Evolutionary conservation across 257 asterid species (phyloP).

Genomic region (Solanum arcanum): DNA sequence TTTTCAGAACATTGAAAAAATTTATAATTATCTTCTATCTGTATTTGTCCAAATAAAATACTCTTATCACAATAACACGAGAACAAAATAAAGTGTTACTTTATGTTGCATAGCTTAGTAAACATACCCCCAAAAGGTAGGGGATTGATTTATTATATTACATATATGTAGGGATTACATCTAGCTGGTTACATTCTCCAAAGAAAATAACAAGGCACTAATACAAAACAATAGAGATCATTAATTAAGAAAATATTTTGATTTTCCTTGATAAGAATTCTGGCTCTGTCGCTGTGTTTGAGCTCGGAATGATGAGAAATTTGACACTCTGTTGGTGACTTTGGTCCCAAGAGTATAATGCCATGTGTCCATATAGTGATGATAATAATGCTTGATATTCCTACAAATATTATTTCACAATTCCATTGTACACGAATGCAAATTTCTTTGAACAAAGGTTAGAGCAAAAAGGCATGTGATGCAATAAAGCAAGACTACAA

Average conservation of each 20-base stretch:
- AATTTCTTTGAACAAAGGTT: background rate
- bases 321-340: conserved; percentile 4
- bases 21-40: background rate
- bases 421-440: background rate
- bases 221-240: background rate
- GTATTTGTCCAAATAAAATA: background rate
- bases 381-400: background rate
- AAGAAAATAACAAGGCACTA: background rate
- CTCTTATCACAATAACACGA: background rate
- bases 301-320: background rate
- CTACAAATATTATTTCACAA: background rate
- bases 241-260: background rate
- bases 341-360: conserved; percentile 7
- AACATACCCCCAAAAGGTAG: background rate
- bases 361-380: background rate
- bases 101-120: background rate
- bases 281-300: background rate
- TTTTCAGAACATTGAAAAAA: background rate
- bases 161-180: background rate
- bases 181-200: background rate
- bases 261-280: background rate
- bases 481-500: background rate
- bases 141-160: background rate
- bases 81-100: background rate
- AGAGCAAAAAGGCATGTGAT: background rate